These are phyloP conservation scores for Trichoderma virens DNA, from an alignment of 495 filamentous ascomycete species.

Conservation along the genomic window DNA sequence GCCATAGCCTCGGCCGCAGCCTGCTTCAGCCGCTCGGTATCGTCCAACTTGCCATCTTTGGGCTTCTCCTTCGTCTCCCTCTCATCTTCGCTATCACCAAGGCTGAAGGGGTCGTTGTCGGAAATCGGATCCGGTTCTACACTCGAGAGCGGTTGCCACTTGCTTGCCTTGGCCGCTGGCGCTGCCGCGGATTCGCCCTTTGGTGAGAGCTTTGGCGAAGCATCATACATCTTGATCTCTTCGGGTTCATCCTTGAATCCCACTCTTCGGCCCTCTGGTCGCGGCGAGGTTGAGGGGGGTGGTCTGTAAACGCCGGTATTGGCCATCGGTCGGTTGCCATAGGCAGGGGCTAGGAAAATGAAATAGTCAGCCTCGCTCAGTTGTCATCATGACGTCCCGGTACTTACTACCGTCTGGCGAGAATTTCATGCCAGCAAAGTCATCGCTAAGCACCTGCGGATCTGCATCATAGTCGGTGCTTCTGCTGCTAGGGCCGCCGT, in stretches of 20 bases:
- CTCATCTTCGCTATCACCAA: constrained; percentile 94
- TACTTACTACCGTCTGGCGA: constrained; percentile 64
- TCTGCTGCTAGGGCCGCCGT: constrained; percentile 45
- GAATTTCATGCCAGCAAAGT: constrained; percentile 84
- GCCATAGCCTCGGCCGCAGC: constrained; percentile 60
- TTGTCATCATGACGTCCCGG: constrained; percentile 2
- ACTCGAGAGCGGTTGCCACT: constrained; percentile 91
- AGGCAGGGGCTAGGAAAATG: constrained; percentile 20
- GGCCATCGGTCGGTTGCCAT: constrained; percentile 53
- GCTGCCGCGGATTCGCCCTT: constrained; percentile 24
- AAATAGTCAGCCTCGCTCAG: constrained; percentile 11
- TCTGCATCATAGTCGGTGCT: constrained; percentile 92
- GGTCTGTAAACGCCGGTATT: constrained; percentile 74
- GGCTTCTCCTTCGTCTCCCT: constrained; percentile 62
- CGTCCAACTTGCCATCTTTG: constrained; percentile 38
- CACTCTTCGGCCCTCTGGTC: constrained; percentile 55
- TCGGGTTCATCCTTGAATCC: constrained; percentile 70
- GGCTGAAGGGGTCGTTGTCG: constrained; percentile 92
- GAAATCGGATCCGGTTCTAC: constrained; percentile 81
- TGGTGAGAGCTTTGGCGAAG: constrained; percentile 45
- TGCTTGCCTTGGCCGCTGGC: constrained; percentile 60
- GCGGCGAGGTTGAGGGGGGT: constrained; percentile 50
- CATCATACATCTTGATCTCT: constrained; percentile 70
- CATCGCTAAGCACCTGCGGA: constrained; percentile 78
- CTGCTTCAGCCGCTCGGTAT: constrained; percentile 62